Percentiles rank a stretch among this genome's conserved stretches.
Evolutionary conservation across 768 basidiomycete genomes (phyloP).

Genomic region (Mycena galopus): DNA sequence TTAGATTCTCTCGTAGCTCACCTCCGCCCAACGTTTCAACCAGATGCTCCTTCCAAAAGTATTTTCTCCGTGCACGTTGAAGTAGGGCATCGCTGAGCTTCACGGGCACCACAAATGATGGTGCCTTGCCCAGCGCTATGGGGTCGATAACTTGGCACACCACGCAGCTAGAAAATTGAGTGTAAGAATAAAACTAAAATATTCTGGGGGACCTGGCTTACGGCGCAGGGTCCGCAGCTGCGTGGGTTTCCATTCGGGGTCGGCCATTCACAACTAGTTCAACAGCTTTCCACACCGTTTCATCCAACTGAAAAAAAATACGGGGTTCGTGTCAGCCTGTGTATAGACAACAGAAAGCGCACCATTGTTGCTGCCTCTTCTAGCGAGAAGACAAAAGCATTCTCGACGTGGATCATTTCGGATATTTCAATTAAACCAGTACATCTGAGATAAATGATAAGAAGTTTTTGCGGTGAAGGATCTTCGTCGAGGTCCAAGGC

Average conservation of each 20-base stretch:
- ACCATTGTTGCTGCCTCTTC: conserved; percentile 35
- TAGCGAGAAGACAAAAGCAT: conserved; percentile 34
- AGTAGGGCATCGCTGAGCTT: conserved; percentile 24
- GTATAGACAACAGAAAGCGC: background rate
- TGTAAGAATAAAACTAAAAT: conserved; percentile 5
- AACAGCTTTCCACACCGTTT: conserved; percentile 20
- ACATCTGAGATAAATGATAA: conserved; percentile 31
- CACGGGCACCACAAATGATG: conserved; percentile 29
- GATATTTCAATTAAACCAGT: conserved; percentile 22
- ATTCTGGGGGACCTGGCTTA: background rate
- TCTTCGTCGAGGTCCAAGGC: conserved; percentile 31
- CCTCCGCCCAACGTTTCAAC: conserved; percentile 24
- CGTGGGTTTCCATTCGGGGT: conserved; percentile 18
- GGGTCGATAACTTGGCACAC: conserved; percentile 34
- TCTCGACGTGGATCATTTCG: conserved; percentile 15
- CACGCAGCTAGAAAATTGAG: conserved; percentile 23
- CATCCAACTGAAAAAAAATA: conserved; percentile 12
- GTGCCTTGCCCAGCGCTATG: conserved; percentile 20
- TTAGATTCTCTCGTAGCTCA: conserved; percentile 18
- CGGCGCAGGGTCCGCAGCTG: conserved; percentile 26
- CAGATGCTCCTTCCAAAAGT: conserved; percentile 31
- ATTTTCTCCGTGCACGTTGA: background rate
- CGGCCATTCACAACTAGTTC: conserved; percentile 28
- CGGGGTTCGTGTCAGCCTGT: background rate
- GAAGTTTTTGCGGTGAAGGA: conserved; percentile 2